Conservation (phyloP, 192 early-diverging fungal genomes). For the Polychytrium aggregatum region DNA sequence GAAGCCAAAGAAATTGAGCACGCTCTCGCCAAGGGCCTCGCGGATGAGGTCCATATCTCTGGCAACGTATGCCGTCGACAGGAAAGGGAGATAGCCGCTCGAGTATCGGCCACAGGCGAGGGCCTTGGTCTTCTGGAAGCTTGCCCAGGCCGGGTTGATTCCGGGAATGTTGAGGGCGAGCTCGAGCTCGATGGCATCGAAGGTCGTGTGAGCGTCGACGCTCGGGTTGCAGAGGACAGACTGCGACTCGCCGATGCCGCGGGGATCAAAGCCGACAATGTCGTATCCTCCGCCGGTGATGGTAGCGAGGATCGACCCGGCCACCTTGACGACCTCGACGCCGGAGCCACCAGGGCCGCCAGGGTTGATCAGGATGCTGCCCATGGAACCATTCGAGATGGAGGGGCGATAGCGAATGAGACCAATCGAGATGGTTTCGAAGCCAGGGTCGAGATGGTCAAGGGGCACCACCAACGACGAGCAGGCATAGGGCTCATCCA, state of each 20-base stretch:
- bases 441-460: conserved; percentile 9
- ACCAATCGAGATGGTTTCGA: conserved; percentile 8
- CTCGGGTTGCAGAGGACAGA: conserved; percentile 13
- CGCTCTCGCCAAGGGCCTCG: conserved; percentile 16
- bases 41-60: conserved; percentile 32
- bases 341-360: conserved; percentile 31
- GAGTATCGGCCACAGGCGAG: conserved; percentile 14
- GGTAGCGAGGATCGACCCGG: conserved; percentile 5
- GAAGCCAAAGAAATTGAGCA: conserved; percentile 30
- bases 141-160: neutral
- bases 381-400: conserved; percentile 2
- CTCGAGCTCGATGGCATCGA: conserved; percentile 6
- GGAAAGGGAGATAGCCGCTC: conserved; percentile 13
- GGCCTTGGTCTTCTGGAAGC: conserved; percentile 1
- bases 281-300: conserved; percentile 17
- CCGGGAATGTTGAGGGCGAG: neutral
- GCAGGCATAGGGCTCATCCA: conserved; percentile 4
- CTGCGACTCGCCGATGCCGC: conserved; percentile 19
- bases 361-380: conserved; percentile 16
- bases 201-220: conserved; percentile 4
- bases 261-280: conserved; percentile 28
- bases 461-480: conserved; percentile 15
- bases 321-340: conserved; percentile 5
- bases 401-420: conserved; percentile 7
- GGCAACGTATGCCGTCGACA: conserved; percentile 26